Base-by-base conservation (phyloP, 2,329 filamentous ascomycete genomes). In the Fusarium vanettenii region DNA sequence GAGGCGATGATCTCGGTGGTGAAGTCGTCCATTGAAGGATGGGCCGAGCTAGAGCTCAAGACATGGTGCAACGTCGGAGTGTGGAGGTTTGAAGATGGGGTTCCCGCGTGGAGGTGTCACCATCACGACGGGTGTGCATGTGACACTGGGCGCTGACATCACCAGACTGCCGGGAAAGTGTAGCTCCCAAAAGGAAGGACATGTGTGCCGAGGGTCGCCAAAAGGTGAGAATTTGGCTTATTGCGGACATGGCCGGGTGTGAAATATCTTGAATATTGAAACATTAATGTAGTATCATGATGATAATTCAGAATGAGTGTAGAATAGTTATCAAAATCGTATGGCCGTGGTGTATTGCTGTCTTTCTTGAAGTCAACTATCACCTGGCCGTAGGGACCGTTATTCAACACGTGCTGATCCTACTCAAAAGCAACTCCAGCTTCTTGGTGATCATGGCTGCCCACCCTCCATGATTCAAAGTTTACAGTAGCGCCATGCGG, bases 11-110 rank as follows among this genome's bases (percentile, higher is more conserved):
- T 76, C 55, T 84, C 82, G 60, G 80, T 75, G 39, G 84, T 80
- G 72, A 84, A 83, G 70, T 86, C 83, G 68, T 86, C 84, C 83
- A 86, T 86, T 39, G 61, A 61, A 33, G 66, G 33, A 48, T 45
- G 43, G 50, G 27, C 25, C 8, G 35, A 31, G 41, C 45, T 39
- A 35, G 39, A 50, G 33, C 59, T 73, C 71, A 77, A 74, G 72
- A 73, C 76, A 79, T 77, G 56, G 48, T 69, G 64, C 55, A 56
- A 64, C 69, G 62, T 64, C 60, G 20, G 52, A 67, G 45, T 25
- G 65, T 69, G 60, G 61, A 63, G 68, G 61, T 55, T 68, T 63
- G 50, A 39, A 56, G 27, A 48, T 74, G 60, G 60, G 55, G 50
- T 29, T 62, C 48, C 60, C 56, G 61, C 62, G 69, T 63, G 72